These are phyloP conservation scores for Xylaria sp. DNA, from an alignment of 2,329 filamentous ascomycete species.

Conservation along the genomic window DNA sequence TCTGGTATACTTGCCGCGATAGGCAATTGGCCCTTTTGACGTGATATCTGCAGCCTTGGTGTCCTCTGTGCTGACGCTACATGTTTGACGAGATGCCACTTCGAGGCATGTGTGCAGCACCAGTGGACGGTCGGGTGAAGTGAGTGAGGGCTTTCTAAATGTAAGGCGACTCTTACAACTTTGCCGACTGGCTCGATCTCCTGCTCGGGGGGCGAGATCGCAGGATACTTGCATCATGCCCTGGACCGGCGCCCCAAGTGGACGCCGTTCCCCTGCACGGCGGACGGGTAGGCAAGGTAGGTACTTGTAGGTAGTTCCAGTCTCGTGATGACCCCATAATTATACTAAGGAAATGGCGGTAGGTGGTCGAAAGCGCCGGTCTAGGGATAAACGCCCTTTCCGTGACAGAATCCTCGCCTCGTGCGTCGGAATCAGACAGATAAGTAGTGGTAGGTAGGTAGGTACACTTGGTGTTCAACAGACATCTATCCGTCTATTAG, in stretches of 20 bases:
- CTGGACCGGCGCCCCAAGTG: slow-evolving; percentile 24
- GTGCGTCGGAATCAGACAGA: slow-evolving; percentile 13
- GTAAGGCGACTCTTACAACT: slow-evolving; percentile 1
- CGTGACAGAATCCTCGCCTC: slow-evolving; percentile 24
- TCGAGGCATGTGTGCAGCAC: slow-evolving; percentile 25
- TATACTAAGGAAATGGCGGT: background rate
- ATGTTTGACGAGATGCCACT: slow-evolving; percentile 23
- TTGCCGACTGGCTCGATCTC: slow-evolving; percentile 6
- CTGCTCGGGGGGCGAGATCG: slow-evolving; percentile 27
- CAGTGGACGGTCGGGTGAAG: slow-evolving; percentile 15
- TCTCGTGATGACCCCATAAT: slow-evolving; percentile 29
- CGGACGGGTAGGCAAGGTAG: background rate
- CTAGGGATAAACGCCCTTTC: slow-evolving; percentile 33
- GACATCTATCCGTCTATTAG: slow-evolving; percentile 17
- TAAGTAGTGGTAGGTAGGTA: background rate
- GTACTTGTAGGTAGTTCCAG: slow-evolving; percentile 16
- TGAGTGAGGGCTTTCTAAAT: background rate
- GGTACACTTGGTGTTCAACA: slow-evolving; percentile 14
- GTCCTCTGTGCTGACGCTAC: slow-evolving; percentile 29
- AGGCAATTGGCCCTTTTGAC: slow-evolving; percentile 33
- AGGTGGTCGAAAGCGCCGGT: slow-evolving; percentile 18
- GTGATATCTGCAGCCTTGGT: slow-evolving; percentile 31
- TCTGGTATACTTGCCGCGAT: slow-evolving; percentile 33
- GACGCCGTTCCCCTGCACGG: slow-evolving; percentile 8
- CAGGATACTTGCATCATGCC: slow-evolving; percentile 29